Conservation (phyloP, 176 grass and related monocot genomes). For the Carex myosuroides region DNA sequence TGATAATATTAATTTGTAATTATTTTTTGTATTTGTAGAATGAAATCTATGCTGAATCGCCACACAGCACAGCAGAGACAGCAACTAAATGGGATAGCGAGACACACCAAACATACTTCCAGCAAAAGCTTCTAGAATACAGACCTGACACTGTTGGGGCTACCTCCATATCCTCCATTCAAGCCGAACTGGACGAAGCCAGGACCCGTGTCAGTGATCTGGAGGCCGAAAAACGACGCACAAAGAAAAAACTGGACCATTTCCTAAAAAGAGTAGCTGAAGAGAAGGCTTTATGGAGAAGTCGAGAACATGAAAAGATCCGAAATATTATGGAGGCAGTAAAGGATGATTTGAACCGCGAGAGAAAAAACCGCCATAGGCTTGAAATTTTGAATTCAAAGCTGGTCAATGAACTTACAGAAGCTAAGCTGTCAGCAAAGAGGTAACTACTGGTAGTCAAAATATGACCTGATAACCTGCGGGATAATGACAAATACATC, state of each 20-base stretch:
- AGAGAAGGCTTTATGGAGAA: slow-evolving; percentile 57
- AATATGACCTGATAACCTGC: background rate
- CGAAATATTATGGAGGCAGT: slow-evolving; percentile 43
- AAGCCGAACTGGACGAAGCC: slow-evolving; percentile 41
- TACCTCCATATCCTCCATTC: slow-evolving; percentile 35
- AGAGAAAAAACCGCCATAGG: slow-evolving; percentile 43
- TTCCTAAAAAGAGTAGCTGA: slow-evolving; percentile 38
- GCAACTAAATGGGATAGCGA: slow-evolving; percentile 56
- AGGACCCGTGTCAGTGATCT: slow-evolving; percentile 38
- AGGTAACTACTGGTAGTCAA: background rate
- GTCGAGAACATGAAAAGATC: slow-evolving; percentile 51
- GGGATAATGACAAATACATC: background rate
- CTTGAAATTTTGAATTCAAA: slow-evolving; percentile 54
- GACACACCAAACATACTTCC: slow-evolving; percentile 19
- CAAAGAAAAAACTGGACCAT: slow-evolving; percentile 55
- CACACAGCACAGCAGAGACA: slow-evolving; percentile 39
- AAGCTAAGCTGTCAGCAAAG: slow-evolving; percentile 40
- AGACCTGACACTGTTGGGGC: slow-evolving; percentile 1
- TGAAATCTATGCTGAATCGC: slow-evolving; percentile 30
- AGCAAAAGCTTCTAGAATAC: slow-evolving; percentile 33
- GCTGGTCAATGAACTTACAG: slow-evolving; percentile 49
- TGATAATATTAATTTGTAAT: background rate
- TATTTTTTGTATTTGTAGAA: slow-evolving; percentile 23
- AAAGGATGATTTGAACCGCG: slow-evolving; percentile 49
- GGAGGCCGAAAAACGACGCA: slow-evolving; percentile 42